Conservation (phyloP, 345 rosid species). For the Lumnitzera racemosa region DNA sequence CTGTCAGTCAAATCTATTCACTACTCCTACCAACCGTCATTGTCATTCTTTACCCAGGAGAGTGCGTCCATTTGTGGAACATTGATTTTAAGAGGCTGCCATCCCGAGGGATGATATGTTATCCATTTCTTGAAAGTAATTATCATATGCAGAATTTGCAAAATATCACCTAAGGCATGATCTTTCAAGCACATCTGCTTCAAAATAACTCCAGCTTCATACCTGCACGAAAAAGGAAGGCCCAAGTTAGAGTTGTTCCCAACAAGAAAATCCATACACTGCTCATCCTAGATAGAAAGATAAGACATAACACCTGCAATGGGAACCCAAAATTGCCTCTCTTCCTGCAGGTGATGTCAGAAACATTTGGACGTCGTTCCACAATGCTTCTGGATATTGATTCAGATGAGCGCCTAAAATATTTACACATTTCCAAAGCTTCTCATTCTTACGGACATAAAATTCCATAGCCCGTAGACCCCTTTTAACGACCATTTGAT, state of each 20-base stretch:
- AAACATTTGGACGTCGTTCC: conserved; percentile 25
- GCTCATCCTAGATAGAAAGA: not conserved
- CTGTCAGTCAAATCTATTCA: too few species aligned
- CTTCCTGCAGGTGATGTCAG: conserved; percentile 25
- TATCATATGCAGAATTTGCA: conserved; percentile 27
- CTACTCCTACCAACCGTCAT: too few species aligned
- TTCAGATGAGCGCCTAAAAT: conserved; percentile 25
- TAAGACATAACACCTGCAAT: conserved; percentile 27
- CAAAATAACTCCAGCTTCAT: conserved; percentile 29
- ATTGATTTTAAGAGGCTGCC: conserved; percentile 33
- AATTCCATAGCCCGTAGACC: conserved; percentile 23
- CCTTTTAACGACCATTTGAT: conserved; percentile 31
- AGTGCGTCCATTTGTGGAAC: conserved; percentile 5
- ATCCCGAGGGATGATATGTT: conserved; percentile 25
- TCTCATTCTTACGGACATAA: conserved; percentile 34
- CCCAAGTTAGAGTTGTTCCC: conserved; percentile 2
- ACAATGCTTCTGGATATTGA: conserved; percentile 16
- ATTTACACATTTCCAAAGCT: conserved; percentile 38
- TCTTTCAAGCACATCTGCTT: conserved; percentile 33
- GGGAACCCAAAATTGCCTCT: conserved; percentile 34
- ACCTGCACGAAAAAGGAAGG: conserved; percentile 16
- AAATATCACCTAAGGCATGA: conserved; percentile 26
- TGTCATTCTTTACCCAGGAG: too few species aligned
- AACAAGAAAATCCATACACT: not conserved
- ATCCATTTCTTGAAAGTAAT: conserved; percentile 28